phyloP scores from a whole-genome alignment of 768 basidiomycete species.

The Agrocybe chaxingu region DNA sequence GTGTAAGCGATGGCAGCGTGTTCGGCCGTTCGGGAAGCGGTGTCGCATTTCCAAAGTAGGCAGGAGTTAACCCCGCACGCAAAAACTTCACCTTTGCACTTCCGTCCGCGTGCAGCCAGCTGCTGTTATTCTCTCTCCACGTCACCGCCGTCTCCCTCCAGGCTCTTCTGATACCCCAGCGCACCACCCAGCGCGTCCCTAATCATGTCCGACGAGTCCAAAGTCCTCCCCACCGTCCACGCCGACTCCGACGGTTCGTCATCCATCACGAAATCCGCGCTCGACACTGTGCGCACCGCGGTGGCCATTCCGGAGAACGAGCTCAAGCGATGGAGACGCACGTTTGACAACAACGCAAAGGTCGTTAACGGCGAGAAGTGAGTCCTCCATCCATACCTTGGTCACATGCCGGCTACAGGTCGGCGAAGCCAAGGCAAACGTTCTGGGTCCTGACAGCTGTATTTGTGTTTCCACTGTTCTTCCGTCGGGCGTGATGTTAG shows the following conservation, averaged over 20 bases:
- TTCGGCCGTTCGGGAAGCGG: slow-evolving; percentile 8
- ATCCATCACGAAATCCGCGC: slow-evolving; percentile 48
- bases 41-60: slow-evolving; percentile 14
- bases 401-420: slow-evolving; percentile 14
- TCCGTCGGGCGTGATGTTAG: slow-evolving; percentile 33
- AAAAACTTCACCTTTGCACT: slow-evolving; percentile 23
- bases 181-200: neutral
- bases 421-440: neutral
- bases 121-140: slow-evolving; percentile 10
- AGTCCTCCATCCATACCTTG: slow-evolving; percentile 25
- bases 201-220: slow-evolving; percentile 22
- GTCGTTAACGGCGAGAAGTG: slow-evolving; percentile 79
- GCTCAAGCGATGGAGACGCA: slow-evolving; percentile 83
- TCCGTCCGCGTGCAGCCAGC: slow-evolving; percentile 2
- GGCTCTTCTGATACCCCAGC: slow-evolving; percentile 10
- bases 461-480: slow-evolving; percentile 1
- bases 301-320: slow-evolving; percentile 78
- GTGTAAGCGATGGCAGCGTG: slow-evolving; percentile 1
- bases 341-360: slow-evolving; percentile 83
- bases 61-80: slow-evolving; percentile 31
- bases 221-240: slow-evolving; percentile 47
- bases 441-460: slow-evolving; percentile 12
- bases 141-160: slow-evolving; percentile 2
- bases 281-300: slow-evolving; percentile 65
- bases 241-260: slow-evolving; percentile 49